Conservation (phyloP, 768 basidiomycete genomes). For the Clathrus columnatus region DNA sequence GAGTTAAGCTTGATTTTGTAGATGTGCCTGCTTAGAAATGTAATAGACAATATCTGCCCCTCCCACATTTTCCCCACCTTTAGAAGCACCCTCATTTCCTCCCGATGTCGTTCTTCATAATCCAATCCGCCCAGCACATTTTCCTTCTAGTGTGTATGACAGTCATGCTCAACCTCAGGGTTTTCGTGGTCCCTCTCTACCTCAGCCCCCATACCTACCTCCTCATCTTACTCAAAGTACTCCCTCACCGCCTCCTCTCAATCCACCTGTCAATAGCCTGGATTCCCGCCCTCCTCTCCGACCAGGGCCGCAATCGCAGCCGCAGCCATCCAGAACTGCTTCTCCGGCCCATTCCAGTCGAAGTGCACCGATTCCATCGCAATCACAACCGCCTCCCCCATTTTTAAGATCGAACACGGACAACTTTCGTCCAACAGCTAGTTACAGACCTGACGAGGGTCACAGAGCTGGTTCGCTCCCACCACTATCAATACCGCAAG, state of each 20-base stretch:
- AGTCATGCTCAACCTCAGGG: background rate
- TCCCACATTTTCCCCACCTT: conserved; percentile 1
- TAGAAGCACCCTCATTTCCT: conserved; percentile 5
- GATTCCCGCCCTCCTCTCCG: background rate
- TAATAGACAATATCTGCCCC: background rate
- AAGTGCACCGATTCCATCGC: background rate
- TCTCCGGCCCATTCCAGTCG: background rate
- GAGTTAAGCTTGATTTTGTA: background rate
- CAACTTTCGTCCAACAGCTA: background rate
- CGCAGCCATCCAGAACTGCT: background rate
- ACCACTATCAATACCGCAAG: background rate
- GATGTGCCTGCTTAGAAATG: background rate
- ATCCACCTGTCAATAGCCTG: background rate
- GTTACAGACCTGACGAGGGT: background rate
- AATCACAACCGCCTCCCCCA: background rate
- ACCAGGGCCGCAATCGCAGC: background rate
- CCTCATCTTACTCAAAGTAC: background rate
- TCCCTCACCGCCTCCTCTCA: background rate
- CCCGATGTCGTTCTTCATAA: background rate
- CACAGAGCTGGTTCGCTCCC: background rate
- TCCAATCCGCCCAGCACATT: conserved; percentile 10
- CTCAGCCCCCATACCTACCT: background rate
- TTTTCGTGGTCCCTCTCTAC: background rate
- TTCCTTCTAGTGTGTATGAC: background rate
- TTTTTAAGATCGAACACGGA: background rate